These are phyloP conservation scores for Clavariopsis aquatica DNA, from an alignment of 495 filamentous ascomycete genomes.

Conservation along the genomic window DNA sequence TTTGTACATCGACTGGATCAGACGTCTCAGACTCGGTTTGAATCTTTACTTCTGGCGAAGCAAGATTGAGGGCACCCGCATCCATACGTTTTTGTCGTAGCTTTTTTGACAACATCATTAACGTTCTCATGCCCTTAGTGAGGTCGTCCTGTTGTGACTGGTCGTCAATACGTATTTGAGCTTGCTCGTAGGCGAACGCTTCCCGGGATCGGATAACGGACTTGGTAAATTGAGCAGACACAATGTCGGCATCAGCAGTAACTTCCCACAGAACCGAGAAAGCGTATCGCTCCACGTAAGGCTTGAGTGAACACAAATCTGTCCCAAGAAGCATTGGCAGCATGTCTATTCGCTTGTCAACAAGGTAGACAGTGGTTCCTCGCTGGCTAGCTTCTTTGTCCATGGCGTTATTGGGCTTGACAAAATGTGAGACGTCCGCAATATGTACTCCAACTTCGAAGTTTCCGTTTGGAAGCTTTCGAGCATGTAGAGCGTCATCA, in stretches of 20 bases:
- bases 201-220: slow-evolving; percentile 97
- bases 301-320: slow-evolving; percentile 94
- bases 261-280: slow-evolving; percentile 97
- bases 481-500: slow-evolving; percentile 92
- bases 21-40: slow-evolving; percentile 93
- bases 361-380: slow-evolving; percentile 95
- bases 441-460: slow-evolving; percentile 98
- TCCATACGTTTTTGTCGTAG: slow-evolving; percentile 95
- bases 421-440: slow-evolving; percentile 96
- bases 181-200: slow-evolving; percentile 96
- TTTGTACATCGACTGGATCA: slow-evolving; percentile 94
- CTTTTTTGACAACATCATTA: slow-evolving; percentile 88
- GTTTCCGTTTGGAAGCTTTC: slow-evolving; percentile 84
- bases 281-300: slow-evolving; percentile 94
- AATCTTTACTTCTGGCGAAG: slow-evolving; percentile 91
- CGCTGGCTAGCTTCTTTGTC: slow-evolving; percentile 89
- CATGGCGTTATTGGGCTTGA: slow-evolving; percentile 96
- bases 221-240: slow-evolving; percentile 83
- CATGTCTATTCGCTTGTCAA: slow-evolving; percentile 99
- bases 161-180: slow-evolving; percentile 91
- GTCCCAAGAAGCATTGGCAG: slow-evolving; percentile 92
- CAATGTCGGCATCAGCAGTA: slow-evolving; percentile 77
- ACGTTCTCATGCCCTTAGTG: slow-evolving; percentile 83
- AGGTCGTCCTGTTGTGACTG: slow-evolving; percentile 79
- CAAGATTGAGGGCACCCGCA: slow-evolving; percentile 90